Evolutionary conservation across 345 rosid genomes (phyloP).

Genomic region (Reutealis trisperma): DNA sequence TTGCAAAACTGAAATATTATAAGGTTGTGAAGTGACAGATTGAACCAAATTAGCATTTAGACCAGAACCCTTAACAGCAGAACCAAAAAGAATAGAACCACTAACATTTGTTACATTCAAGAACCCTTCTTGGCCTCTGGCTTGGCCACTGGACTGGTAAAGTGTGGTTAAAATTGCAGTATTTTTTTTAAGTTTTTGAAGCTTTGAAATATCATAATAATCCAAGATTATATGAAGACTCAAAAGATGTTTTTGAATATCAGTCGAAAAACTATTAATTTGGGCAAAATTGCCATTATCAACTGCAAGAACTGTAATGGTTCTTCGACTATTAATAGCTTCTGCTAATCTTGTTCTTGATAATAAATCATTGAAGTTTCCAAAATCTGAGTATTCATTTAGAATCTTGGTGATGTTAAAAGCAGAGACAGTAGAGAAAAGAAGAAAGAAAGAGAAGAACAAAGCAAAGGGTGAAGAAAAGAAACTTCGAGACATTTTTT

Average conservation of each 20-base stretch:
- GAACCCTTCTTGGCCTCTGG: constrained; percentile 32
- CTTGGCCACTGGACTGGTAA: constrained; percentile 37
- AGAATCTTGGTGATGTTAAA: constrained; percentile 42
- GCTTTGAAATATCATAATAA: constrained; percentile 26
- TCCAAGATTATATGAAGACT: constrained; percentile 43
- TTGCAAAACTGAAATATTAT: constrained; percentile 39
- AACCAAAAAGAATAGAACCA: constrained; percentile 24
- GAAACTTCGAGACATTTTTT: neutral
- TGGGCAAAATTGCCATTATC: constrained; percentile 23
- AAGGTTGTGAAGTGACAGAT: constrained; percentile 26
- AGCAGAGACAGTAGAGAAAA: constrained; percentile 16
- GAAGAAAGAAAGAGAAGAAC: constrained; percentile 2
- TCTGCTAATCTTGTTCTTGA: constrained; percentile 29
- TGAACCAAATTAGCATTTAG: constrained; percentile 22
- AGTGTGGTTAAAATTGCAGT: constrained; percentile 32
- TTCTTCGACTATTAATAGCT: constrained; percentile 27
- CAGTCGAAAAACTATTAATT: constrained; percentile 15
- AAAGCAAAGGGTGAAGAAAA: neutral
- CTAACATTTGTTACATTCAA: constrained; percentile 27
- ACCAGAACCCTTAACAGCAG: constrained; percentile 27
- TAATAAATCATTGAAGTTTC: constrained; percentile 30
- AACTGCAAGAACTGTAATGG: constrained; percentile 43
- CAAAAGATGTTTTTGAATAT: constrained; percentile 13
- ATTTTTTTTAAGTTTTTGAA: constrained; percentile 17
- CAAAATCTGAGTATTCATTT: constrained; percentile 29